These are phyloP conservation scores for Trametopsis cervina DNA, from an alignment of 768 basidiomycete genomes.

Conservation along the genomic window DNA sequence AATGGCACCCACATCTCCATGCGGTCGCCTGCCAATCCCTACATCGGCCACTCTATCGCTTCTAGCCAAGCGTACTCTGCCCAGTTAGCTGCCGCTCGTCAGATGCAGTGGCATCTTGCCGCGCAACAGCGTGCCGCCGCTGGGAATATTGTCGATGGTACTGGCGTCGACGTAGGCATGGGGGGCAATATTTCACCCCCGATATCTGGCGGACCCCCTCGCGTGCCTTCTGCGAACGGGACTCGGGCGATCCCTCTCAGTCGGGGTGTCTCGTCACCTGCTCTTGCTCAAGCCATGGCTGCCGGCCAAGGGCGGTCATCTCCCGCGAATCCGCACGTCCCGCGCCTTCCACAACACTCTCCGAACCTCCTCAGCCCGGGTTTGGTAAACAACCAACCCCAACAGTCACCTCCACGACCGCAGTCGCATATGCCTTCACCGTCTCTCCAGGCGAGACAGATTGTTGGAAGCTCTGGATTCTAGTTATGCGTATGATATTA, in stretches of 20 bases:
- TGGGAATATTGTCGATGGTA: conserved; percentile 24
- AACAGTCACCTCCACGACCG: conserved; percentile 24
- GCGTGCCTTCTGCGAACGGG: conserved; percentile 54
- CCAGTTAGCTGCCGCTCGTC: conserved; percentile 32
- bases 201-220: conserved; percentile 31
- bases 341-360: conserved; percentile 22
- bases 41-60: conserved; percentile 30
- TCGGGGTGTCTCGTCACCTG: conserved; percentile 12
- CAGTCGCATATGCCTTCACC: conserved; percentile 26
- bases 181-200: conserved; percentile 34
- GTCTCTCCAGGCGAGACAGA: conserved; percentile 27
- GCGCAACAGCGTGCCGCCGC: conserved; percentile 12
- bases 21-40: conserved; percentile 28
- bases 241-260: conserved; percentile 30
- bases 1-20: conserved; percentile 20
- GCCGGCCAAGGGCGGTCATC: conserved; percentile 18
- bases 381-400: conserved; percentile 20
- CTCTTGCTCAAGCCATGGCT: conserved; percentile 4
- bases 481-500: not conserved
- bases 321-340: conserved; percentile 17
- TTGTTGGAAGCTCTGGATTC: conserved; percentile 23
- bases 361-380: conserved; percentile 23
- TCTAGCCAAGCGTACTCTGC: conserved; percentile 29
- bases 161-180: conserved; percentile 24
- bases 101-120: conserved; percentile 24